Evolutionary conservation across 1,284 basidiomycete genomes (phyloP), one percentile per base, ranked within the genome.

Genomic region (Neotropicomus parvogracilis): DNA sequence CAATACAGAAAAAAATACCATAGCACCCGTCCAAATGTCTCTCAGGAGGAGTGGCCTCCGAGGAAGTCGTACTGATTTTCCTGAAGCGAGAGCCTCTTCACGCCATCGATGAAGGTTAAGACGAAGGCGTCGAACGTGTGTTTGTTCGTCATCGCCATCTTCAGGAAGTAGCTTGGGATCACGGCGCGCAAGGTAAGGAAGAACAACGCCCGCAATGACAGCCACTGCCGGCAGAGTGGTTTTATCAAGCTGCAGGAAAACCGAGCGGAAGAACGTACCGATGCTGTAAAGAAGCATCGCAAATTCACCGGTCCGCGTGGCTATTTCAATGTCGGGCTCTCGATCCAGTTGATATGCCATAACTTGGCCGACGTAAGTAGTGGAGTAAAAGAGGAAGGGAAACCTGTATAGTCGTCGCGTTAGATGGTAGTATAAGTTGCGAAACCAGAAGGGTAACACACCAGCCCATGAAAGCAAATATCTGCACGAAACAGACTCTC

Each of bases 391-490:
- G 29, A 97, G 73, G 72, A 95, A 95, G 0, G 93, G 93, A 64
- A 95, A 97, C 91, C 89, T 86, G 28, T 16, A 8, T 14, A n/a
- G 12, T 35, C 10, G 14, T 42, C 53, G 37, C 40, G 24, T 50
- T 33, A 46, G 19, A 27, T 5, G 33, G 28, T 36, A 28, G 31
- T 16, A 36, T 24, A 45, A 49, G 43, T 17, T n/a, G 16, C 31
- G 43, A 5, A 53, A 37, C 13, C 14, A 34, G 13, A 31, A 34
- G 40, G 32, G 35, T n/a, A 49, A 71, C 79, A 50, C 61, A 81
- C 90, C 91, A 94, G 59, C 89, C 90, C 88, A 93, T 91, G 64
- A 92, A 94, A 2, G 91, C 91, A 66, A 91, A 92, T 12, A 94
- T 63, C 62, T 94, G 91, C 6, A 95, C 93, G 59, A 87, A 86